Evolutionary conservation across 441 rosid species (phyloP).

Genomic region (Mallotus japonicus): DNA sequence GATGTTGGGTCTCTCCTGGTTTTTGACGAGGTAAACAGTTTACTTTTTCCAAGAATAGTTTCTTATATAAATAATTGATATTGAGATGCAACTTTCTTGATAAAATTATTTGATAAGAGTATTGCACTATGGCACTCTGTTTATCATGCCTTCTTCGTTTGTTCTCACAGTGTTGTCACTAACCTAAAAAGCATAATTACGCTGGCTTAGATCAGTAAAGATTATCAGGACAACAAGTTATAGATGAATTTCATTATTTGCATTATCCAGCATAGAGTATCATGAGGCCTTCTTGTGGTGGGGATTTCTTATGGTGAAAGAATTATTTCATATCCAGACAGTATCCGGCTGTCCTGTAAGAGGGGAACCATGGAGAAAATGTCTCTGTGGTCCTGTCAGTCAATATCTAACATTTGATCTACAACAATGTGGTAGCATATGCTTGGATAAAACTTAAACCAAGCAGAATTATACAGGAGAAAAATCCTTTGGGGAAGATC

Average conservation of each 20-base stretch:
- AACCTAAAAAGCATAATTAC: background rate
- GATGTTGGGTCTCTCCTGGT: conserved; percentile 76
- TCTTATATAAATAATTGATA: background rate
- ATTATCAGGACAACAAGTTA: background rate
- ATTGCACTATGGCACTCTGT: background rate
- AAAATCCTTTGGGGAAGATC: too few species aligned
- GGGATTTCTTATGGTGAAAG: background rate
- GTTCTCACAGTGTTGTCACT: background rate
- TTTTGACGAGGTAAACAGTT: conserved; percentile 60
- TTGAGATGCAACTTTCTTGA: background rate
- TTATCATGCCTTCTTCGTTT: too few species aligned
- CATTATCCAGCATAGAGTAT: background rate
- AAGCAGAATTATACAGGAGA: too few species aligned
- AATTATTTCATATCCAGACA: background rate
- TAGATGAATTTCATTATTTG: background rate
- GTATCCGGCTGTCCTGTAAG: background rate
- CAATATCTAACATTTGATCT: background rate
- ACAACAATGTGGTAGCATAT: background rate
- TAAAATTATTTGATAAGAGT: background rate
- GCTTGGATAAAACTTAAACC: too few species aligned
- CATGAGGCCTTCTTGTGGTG: background rate
- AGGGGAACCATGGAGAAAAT: background rate
- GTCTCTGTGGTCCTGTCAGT: background rate
- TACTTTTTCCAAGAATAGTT: background rate
- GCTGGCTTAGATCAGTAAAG: too few species aligned